These are phyloP conservation scores for Sphagnurus paluster DNA, from an alignment of 1,284 basidiomycete genomes.

Conservation along the genomic window DNA sequence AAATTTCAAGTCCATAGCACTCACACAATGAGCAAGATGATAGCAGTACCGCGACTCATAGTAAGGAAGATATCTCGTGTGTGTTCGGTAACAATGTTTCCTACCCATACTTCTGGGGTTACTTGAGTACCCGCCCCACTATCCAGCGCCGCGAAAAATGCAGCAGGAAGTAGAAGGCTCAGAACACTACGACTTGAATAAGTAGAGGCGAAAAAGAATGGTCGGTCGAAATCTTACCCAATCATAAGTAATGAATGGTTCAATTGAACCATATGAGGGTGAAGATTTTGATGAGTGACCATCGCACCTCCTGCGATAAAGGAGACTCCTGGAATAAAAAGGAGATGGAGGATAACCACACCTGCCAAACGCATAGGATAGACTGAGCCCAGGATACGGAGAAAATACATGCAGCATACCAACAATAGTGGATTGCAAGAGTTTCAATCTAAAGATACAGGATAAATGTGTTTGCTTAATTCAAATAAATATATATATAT, in stretches of 20 bases:
- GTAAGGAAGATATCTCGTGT: constrained; percentile 48
- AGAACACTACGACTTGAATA: constrained; percentile 45
- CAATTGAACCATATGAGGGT: constrained; percentile 51
- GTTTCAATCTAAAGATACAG: constrained; percentile 41
- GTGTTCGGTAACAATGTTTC: constrained; percentile 38
- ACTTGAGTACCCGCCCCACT: constrained; percentile 27
- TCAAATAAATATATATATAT: not conserved
- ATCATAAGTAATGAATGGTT: constrained; percentile 68
- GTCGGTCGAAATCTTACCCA: constrained; percentile 39
- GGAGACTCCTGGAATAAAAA: constrained; percentile 59
- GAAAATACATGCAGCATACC: constrained; percentile 32
- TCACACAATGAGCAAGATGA: constrained; percentile 61
- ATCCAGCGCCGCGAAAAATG: constrained; percentile 65
- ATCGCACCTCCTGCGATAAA: constrained; percentile 64
- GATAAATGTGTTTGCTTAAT: constrained; percentile 6
- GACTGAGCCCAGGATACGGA: not conserved
- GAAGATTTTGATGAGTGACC: constrained; percentile 45
- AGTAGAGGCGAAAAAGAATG: not conserved
- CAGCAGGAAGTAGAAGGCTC: constrained; percentile 59
- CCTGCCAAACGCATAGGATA: constrained; percentile 31
- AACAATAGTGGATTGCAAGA: constrained; percentile 61
- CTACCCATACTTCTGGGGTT: constrained; percentile 22
- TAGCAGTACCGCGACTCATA: constrained; percentile 62
- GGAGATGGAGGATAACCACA: constrained; percentile 60
- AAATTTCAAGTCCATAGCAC: constrained; percentile 20